Conservation (phyloP, 805 yeast genomes). For the Brettanomyces custersianus region DNA sequence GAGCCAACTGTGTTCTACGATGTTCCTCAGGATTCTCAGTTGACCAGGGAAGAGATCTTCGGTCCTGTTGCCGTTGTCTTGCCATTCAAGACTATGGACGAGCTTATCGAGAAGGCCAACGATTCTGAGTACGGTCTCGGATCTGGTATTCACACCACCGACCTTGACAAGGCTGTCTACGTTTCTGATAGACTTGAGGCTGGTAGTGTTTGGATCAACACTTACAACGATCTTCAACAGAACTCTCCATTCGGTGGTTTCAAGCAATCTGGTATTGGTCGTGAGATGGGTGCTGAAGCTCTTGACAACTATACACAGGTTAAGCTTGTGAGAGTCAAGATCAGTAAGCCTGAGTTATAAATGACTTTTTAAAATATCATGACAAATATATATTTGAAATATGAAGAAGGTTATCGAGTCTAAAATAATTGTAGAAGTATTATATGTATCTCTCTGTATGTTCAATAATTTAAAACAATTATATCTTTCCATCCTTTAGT, state of each 20-base stretch:
- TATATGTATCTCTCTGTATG: too few relatives aligned
- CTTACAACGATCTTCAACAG: slow-evolving; percentile 69
- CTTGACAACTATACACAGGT: slow-evolving; percentile 67
- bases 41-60: slow-evolving; percentile 67
- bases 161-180: slow-evolving; percentile 49
- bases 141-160: slow-evolving; percentile 69
- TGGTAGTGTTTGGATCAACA: slow-evolving; percentile 76
- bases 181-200: slow-evolving; percentile 60
- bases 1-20: slow-evolving; percentile 69
- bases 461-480: too few relatives aligned
- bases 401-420: too few relatives aligned
- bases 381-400: too few relatives aligned
- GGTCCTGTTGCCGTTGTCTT: slow-evolving; percentile 72
- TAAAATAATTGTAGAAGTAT: too few relatives aligned
- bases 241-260: slow-evolving; percentile 77
- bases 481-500: too few relatives aligned
- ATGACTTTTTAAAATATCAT: too few relatives aligned
- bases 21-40: slow-evolving; percentile 50
- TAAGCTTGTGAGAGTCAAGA: slow-evolving; percentile 57
- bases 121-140: slow-evolving; percentile 70
- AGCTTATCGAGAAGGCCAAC: slow-evolving; percentile 58
- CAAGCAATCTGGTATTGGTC: slow-evolving; percentile 75
- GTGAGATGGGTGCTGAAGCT: slow-evolving; percentile 80
- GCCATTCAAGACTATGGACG: slow-evolving; percentile 61
- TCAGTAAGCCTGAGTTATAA: slow-evolving; percentile 20